These are phyloP conservation scores for Phytophthora kernoviae DNA, from an alignment of 352 stramenopile genomes.

Conservation along the genomic window DNA sequence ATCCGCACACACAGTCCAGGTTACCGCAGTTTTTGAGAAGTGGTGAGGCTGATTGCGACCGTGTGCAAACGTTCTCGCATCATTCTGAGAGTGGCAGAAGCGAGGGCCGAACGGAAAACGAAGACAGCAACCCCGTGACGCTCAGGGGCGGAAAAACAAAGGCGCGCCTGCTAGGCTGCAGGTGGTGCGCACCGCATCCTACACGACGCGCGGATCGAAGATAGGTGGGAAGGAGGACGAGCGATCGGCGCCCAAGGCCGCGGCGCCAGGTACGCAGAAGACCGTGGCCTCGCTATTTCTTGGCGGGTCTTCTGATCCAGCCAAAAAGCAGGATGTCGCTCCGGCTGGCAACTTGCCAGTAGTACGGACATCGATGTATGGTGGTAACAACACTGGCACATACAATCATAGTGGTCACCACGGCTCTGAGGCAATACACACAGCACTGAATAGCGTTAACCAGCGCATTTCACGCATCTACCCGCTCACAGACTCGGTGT, in stretches of 20 bases:
- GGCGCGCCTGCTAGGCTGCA: slow-evolving; percentile 17
- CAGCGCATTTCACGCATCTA: slow-evolving; percentile 80
- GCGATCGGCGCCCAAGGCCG: slow-evolving; percentile 34
- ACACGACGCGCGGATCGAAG: slow-evolving; percentile 22
- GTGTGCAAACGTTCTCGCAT: slow-evolving; percentile 29
- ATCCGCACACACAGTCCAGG: slow-evolving; percentile 8
- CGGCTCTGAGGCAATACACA: slow-evolving; percentile 28
- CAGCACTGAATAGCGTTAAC: slow-evolving; percentile 54
- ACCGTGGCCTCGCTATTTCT: slow-evolving; percentile 36
- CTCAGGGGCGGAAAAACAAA: slow-evolving; percentile 40
- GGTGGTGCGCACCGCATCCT: slow-evolving; percentile 30
- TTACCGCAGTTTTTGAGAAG: slow-evolving; percentile 9
- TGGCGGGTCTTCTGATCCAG: slow-evolving; percentile 15
- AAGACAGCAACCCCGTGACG: slow-evolving; percentile 10
- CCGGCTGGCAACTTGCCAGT: slow-evolving; percentile 2
- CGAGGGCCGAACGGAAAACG: slow-evolving; percentile 5
- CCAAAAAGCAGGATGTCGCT: slow-evolving; percentile 20
- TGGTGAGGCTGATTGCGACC: slow-evolving; percentile 18
- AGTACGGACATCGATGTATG: slow-evolving; percentile 18
- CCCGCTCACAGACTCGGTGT: slow-evolving; percentile 71
- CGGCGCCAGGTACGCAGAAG: slow-evolving; percentile 27
- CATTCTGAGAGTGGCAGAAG: slow-evolving; percentile 26
- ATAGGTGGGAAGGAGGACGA: slow-evolving; percentile 49
- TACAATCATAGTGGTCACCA: slow-evolving; percentile 24
- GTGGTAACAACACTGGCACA: slow-evolving; percentile 4